Conservation (phyloP, 2,329 filamentous ascomycete genomes). For the Trichoderma sp. region DNA sequence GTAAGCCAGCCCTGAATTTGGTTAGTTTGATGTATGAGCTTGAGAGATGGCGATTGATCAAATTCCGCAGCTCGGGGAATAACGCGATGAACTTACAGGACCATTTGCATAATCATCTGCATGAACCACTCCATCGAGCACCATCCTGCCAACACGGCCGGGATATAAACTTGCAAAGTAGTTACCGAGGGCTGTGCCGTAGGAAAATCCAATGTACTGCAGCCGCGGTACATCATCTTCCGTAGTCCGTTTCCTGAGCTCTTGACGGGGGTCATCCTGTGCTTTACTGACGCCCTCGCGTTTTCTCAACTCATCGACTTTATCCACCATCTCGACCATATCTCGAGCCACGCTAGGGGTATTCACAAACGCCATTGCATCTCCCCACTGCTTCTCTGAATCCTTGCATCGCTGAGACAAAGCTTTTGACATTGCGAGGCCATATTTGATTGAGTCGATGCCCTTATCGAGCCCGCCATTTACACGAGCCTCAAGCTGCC, state of each 20-base stretch:
- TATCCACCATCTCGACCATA: constrained; percentile 43
- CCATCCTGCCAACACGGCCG: constrained; percentile 42
- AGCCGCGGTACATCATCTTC: neutral
- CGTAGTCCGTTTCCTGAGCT: neutral
- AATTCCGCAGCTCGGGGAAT: neutral
- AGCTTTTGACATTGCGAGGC: constrained; percentile 26
- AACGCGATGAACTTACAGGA: neutral
- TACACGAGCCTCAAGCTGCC: constrained; percentile 32
- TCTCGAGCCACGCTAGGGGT: constrained; percentile 40
- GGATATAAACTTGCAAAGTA: constrained; percentile 44
- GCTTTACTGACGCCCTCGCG: neutral
- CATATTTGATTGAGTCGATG: constrained; percentile 24
- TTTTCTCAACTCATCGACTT: constrained; percentile 33
- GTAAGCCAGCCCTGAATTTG: constrained; percentile 6
- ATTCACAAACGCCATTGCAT: constrained; percentile 33
- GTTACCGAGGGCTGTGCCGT: constrained; percentile 40
- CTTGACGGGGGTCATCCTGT: neutral
- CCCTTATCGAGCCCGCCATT: constrained; percentile 29
- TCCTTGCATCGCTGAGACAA: constrained; percentile 31
- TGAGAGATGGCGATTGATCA: neutral
- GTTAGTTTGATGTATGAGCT: neutral
- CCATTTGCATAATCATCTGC: neutral
- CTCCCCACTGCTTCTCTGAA: constrained; percentile 20
- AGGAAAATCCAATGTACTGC: constrained; percentile 41
- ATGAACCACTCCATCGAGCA: constrained; percentile 39